These are phyloP conservation scores for Pisolithus tinctorius DNA, from an alignment of 768 basidiomycete species.

Conservation along the genomic window DNA sequence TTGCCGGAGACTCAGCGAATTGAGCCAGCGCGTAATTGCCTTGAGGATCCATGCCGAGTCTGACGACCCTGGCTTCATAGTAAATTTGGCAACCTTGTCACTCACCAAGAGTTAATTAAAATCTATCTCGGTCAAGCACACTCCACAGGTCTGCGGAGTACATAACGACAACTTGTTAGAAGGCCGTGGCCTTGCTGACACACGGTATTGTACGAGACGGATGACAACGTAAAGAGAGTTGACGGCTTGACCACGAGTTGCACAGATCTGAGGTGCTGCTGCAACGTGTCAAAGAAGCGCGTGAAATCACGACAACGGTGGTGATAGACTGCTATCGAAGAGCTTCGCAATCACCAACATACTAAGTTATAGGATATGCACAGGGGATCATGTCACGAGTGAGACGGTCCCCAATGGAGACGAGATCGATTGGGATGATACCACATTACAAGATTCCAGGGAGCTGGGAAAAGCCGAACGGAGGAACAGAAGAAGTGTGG, in stretches of 20 bases:
- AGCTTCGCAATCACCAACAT: conserved; percentile 18
- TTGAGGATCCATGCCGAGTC: conserved; percentile 26
- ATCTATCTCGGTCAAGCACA: conserved; percentile 26
- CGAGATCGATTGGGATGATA: too few species aligned
- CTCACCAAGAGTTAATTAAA: conserved; percentile 26
- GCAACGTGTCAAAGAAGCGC: conserved; percentile 30
- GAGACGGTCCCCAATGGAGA: too few species aligned
- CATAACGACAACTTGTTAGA: conserved; percentile 29
- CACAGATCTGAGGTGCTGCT: conserved; percentile 24
- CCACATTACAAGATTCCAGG: too few species aligned
- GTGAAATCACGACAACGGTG: conserved; percentile 27
- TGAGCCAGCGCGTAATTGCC: conserved; percentile 32
- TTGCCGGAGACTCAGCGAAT: conserved; percentile 30
- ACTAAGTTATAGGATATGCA: conserved; percentile 6
- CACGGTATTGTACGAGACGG: conserved; percentile 13
- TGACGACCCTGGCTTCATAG: conserved; percentile 21
- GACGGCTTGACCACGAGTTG: conserved; percentile 23
- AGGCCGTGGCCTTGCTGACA: conserved; percentile 21
- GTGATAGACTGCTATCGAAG: conserved; percentile 26
- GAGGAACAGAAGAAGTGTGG: conserved; percentile 15
- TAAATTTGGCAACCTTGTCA: conserved; percentile 16
- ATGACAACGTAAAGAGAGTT: conserved; percentile 27
- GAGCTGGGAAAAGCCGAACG: conserved; percentile 2
- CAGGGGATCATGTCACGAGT: conserved; percentile 7
- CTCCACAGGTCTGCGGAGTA: conserved; percentile 31